phyloP scores from a whole-genome alignment of 108 stramenopile species.

The Pseudonitzschia delicatissima region DNA sequence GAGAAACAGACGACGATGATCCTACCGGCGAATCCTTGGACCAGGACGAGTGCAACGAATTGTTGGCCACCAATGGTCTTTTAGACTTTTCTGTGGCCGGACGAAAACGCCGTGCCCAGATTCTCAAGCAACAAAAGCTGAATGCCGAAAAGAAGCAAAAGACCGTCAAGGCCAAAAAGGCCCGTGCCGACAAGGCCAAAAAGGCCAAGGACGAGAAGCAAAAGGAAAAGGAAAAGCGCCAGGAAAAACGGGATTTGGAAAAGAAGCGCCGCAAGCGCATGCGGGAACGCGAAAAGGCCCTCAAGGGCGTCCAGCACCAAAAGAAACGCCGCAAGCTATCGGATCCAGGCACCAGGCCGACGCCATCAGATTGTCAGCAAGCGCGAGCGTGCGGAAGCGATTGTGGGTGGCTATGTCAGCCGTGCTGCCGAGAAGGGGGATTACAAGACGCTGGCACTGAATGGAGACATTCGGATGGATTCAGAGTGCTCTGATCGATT shows the following conservation, averaged over 20 bases:
- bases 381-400: constrained; percentile 65
- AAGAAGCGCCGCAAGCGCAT: constrained; percentile 62
- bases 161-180: constrained; percentile 42
- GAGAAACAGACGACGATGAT: constrained; percentile 31
- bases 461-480: constrained; percentile 48
- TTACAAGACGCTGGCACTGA: constrained; percentile 42
- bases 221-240: constrained; percentile 49
- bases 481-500: constrained; percentile 64
- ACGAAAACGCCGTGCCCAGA: constrained; percentile 61
- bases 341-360: constrained; percentile 25
- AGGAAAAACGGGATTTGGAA: constrained; percentile 62
- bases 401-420: constrained; percentile 68
- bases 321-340: constrained; percentile 44
- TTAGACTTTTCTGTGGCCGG: constrained; percentile 67
- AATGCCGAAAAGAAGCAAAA: constrained; percentile 61
- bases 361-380: constrained; percentile 45
- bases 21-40: constrained; percentile 41
- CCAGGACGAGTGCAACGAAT: constrained; percentile 70
- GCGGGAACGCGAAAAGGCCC: constrained; percentile 65
- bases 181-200: constrained; percentile 30
- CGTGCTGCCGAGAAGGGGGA: constrained; percentile 43
- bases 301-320: constrained; percentile 47
- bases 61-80: constrained; percentile 71
- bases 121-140: constrained; percentile 63
- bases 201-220: constrained; percentile 33